A percentile compares a stretch with the other conserved stretches of the same genome.
Evolutionary conservation across 2,329 filamentous ascomycete genomes (phyloP).

Genomic region (Colletotrichum caudatum): DNA sequence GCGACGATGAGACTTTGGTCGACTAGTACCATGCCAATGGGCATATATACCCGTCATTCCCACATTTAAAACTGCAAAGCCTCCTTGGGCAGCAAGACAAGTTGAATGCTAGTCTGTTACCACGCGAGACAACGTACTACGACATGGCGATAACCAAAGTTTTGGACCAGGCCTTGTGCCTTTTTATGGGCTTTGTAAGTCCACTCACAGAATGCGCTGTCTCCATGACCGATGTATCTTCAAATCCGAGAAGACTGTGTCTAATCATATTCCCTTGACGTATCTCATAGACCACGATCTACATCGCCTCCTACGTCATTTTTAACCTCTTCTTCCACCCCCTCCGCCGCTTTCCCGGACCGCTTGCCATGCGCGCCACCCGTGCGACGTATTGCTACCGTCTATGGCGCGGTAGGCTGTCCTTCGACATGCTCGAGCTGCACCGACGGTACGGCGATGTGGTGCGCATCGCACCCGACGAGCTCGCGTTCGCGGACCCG

Average conservation of each 20-base stretch:
- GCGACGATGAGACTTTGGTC: not conserved
- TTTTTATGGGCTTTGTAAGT: constrained; percentile 15
- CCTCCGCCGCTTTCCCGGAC: constrained; percentile 49
- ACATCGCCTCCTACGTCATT: constrained; percentile 31
- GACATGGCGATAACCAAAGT: constrained; percentile 6
- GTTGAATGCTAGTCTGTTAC: no score
- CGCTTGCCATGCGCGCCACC: constrained; percentile 36
- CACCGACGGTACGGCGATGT: constrained; percentile 58
- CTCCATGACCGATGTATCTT: not conserved
- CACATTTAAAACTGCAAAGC: not conserved
- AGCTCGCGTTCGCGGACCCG: constrained; percentile 57
- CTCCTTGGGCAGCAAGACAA: not conserved
- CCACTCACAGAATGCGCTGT: no score
- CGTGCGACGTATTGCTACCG: constrained; percentile 15
- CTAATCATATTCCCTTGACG: not conserved
- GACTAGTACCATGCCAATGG: not conserved
- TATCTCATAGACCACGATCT: constrained; percentile 4
- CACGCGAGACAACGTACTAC: not conserved
- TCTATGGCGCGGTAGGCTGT: constrained; percentile 11
- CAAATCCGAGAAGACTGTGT: not conserved
- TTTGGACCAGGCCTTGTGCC: constrained; percentile 12
- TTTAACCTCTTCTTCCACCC: constrained; percentile 53
- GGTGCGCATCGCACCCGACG: constrained; percentile 60
- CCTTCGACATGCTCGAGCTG: constrained; percentile 29
- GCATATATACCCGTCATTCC: not conserved